phyloP scores from a whole-genome alignment of 805 yeast species.

The Yamadazyma sp. region DNA sequence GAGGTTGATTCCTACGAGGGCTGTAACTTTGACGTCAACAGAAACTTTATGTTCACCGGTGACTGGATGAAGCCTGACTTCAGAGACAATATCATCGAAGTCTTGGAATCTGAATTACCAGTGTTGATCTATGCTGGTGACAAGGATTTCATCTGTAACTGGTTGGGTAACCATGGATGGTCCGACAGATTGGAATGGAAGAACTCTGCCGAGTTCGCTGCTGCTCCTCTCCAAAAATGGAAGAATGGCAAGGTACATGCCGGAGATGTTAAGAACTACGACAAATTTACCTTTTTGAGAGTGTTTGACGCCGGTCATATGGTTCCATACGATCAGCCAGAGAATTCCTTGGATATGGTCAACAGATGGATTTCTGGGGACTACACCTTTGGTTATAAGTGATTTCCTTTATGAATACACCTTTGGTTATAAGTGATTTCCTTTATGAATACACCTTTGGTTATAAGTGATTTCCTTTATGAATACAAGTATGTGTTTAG shows the following conservation, averaged over 20 bases:
- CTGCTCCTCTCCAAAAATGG: slow-evolving; percentile 45
- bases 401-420: background rate
- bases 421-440: slow-evolving; percentile 1
- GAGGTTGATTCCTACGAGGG: slow-evolving; percentile 77
- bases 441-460: no score
- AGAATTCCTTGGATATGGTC: slow-evolving; percentile 72
- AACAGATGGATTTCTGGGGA: slow-evolving; percentile 82
- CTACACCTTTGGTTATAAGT: slow-evolving; percentile 22
- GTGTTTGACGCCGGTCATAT: slow-evolving; percentile 91
- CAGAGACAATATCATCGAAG: slow-evolving; percentile 51
- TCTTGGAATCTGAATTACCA: slow-evolving; percentile 70
- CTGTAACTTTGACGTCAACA: slow-evolving; percentile 76
- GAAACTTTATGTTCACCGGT: slow-evolving; percentile 80
- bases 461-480: no score
- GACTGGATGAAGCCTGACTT: slow-evolving; percentile 88
- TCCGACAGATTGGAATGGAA: slow-evolving; percentile 67
- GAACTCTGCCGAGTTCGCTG: slow-evolving; percentile 48
- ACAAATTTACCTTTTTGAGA: slow-evolving; percentile 77
- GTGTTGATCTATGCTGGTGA: slow-evolving; percentile 93
- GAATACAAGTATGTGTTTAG: no score
- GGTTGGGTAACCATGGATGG: slow-evolving; percentile 91
- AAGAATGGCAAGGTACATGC: slow-evolving; percentile 37
- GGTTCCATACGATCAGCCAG: slow-evolving; percentile 92
- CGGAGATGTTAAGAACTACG: slow-evolving; percentile 75
- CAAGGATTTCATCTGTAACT: slow-evolving; percentile 88